Evolutionary conservation across 768 basidiomycete genomes (phyloP).

Genomic region (Lactarius indigo): DNA sequence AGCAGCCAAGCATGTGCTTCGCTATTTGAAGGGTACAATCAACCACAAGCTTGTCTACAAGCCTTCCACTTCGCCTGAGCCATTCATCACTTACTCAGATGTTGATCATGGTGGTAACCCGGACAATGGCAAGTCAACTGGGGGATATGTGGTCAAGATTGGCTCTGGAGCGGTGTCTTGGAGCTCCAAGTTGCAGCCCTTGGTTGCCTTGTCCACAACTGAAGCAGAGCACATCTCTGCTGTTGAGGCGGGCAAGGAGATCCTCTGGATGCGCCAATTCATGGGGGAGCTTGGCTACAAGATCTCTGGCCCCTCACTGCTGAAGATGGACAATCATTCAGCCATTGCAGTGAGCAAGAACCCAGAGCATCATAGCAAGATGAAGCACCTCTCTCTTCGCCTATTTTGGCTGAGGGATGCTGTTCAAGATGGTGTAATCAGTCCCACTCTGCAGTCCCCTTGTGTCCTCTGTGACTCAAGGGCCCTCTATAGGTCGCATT

Average conservation of each 20-base stretch:
- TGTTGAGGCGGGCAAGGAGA: not conserved
- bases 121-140: slow-evolving; percentile 13
- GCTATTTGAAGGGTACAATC: too few species aligned
- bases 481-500: too few species aligned
- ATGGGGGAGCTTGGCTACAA: not conserved
- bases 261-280: not conserved
- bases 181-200: too few species aligned
- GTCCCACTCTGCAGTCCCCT: too few species aligned
- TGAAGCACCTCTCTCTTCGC: not conserved
- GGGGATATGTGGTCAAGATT: too few species aligned
- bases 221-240: not conserved
- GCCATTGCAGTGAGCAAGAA: not conserved
- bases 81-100: slow-evolving; percentile 9
- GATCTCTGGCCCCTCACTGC: not conserved
- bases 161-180: not conserved
- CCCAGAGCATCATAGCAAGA: not conserved
- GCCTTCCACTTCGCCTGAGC: not conserved
- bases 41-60: too few species aligned
- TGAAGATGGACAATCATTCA: not conserved
- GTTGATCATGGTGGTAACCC: slow-evolving; percentile 15
- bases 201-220: not conserved
- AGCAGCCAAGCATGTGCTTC: too few species aligned
- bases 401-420: not conserved
- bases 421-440: not conserved
- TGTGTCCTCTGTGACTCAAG: too few species aligned